phyloP scores from a whole-genome alignment of 2,329 filamentous ascomycete species.

The Chalaropsis ovoidea region DNA sequence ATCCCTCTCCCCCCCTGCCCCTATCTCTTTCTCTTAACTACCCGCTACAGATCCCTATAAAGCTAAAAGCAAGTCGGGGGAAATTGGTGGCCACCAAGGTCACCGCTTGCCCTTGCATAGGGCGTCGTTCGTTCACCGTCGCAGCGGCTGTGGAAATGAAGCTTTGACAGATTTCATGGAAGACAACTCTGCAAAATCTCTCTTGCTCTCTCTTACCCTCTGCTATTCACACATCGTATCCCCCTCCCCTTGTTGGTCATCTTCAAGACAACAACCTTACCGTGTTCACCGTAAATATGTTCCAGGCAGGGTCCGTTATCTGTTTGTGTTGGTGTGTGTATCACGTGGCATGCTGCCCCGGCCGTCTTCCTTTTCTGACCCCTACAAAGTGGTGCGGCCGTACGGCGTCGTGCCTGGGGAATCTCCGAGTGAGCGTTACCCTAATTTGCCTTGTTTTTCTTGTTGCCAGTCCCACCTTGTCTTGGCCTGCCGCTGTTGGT shows the following conservation, averaged over 20 bases:
- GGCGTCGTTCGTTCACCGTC: conserved; percentile 2
- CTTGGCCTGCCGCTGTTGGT: neutral
- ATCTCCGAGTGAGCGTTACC: neutral
- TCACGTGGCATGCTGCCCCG: too few relatives aligned
- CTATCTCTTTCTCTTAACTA: neutral
- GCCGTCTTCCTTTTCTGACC: too few relatives aligned
- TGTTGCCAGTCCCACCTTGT: neutral
- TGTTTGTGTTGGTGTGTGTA: too few relatives aligned
- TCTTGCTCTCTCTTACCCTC: neutral
- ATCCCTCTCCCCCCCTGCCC: neutral
- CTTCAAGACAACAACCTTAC: neutral
- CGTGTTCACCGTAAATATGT: neutral
- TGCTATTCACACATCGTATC: neutral
- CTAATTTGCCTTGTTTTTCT: neutral
- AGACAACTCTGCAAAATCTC: neutral
- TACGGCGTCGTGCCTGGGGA: neutral
- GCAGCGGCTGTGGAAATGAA: neutral
- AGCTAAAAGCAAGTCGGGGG: conserved; percentile 2
- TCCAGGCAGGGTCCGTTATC: neutral
- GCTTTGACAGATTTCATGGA: neutral
- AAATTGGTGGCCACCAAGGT: neutral
- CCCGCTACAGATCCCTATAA: conserved; percentile 10
- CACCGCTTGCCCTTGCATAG: neutral
- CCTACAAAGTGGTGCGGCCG: too few relatives aligned
- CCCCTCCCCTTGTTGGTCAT: neutral